Evolutionary conservation across 2,329 filamentous ascomycete genomes (phyloP), one percentile per base, ranked within the genome.

Genomic region (Hypoxylon sp.): DNA sequence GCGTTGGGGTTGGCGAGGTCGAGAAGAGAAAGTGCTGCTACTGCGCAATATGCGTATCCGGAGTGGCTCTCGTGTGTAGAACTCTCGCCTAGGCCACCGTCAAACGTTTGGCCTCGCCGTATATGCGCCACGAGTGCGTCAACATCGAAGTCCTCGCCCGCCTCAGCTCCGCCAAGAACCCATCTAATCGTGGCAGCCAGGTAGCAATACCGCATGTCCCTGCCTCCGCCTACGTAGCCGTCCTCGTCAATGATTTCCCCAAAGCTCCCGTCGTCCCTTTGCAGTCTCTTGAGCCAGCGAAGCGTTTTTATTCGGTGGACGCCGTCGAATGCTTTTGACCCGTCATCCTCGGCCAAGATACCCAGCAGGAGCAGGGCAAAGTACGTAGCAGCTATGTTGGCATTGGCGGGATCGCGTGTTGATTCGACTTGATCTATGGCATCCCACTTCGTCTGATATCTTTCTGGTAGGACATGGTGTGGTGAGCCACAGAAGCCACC

Each of bases 401-500:
- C 85, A 75, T 75, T 82, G 83, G 72, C 83, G 62, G 73, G 80
- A 79, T 72, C 79, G 4, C 80, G 78, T 11, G 81, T 77, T 14
- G 75, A 75, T 60, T 77, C 74, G 21, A 63, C 62, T 66, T 80
- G 77, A 41, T 73, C 76, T 6, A 65, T 70, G 49, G 74, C 70
- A 32, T 80, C 80, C 67, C 73, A 81, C 9, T 69, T 80, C 72
- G 71, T 81, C 73, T 53, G 78, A 23, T 76, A 72, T 14, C 67
- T 25, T 1, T 65, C 55, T 1, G 82, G 82, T n/a, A 82, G 76
- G 17, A 81, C 71, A 85, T 97, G 78, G 80, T 86, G 93, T 1
- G 94, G 91, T 69, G 93, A 94, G 43, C 93, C 94, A 70, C 93
- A 91, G 81, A 99, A 98, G 14, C 96, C 96, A 28, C 96, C 96